A percentile compares a stretch with the other conserved stretches of the same genome.
These are phyloP conservation scores for Guillardia theta DNA, from an alignment of 78 protist species.

Conservation along the genomic window DNA sequence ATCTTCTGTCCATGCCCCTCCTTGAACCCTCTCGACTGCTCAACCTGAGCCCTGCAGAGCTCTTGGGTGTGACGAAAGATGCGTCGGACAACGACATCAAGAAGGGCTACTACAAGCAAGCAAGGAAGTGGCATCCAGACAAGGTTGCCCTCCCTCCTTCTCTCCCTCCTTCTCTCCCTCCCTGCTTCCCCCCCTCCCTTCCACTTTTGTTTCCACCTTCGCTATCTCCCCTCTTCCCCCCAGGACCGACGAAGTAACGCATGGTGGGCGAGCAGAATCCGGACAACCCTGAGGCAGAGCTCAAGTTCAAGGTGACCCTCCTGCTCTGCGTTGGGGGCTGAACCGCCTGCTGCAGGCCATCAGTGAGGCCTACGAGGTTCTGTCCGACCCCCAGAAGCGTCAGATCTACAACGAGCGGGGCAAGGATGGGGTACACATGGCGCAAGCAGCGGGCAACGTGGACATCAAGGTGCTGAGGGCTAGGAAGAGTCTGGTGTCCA, in stretches of 20 bases:
- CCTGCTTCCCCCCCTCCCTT: background rate
- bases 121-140: conserved; percentile 19
- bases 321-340: too few species aligned
- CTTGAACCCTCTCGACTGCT: too few species aligned
- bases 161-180: background rate
- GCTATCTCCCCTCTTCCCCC: too few species aligned
- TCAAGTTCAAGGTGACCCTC: background rate
- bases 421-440: conserved; percentile 4
- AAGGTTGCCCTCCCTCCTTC: background rate
- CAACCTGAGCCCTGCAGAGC: too few species aligned
- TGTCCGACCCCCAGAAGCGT: conserved; percentile 20
- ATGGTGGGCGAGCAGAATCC: background rate
- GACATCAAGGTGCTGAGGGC: too few species aligned
- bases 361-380: conserved; percentile 16
- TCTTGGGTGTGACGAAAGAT: background rate
- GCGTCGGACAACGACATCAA: background rate
- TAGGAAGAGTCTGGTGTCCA: too few species aligned
- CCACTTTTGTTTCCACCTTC: too few species aligned
- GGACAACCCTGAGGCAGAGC: conserved; percentile 11
- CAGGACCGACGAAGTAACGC: too few species aligned
- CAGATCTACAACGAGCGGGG: conserved; percentile 17
- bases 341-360: too few species aligned
- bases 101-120: conserved; percentile 10
- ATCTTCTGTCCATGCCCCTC: too few species aligned
- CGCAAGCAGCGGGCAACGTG: background rate